Evolutionary conservation across 257 asterid species (phyloP), one percentile per base, ranked within the genome.

Genomic region (Echites panduratus): DNA sequence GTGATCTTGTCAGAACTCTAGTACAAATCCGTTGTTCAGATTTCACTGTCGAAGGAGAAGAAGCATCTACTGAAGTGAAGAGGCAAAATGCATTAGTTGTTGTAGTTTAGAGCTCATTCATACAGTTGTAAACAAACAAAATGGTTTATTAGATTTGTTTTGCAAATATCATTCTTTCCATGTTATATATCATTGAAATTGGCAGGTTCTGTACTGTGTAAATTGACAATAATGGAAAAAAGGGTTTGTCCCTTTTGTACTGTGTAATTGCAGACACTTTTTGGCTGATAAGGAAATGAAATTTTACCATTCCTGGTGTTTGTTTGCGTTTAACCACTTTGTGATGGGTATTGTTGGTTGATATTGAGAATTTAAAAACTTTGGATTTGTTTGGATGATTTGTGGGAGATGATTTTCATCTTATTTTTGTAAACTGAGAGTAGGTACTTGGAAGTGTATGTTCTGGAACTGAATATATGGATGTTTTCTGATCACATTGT

Each of bases 21-120:
- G 78, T 95, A 56, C 95, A 88, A 76, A 90, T 89, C 50, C 98
- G 96, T 61, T 92, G 99, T 84, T 83, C 89, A 72, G 98, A 94
- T 47, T 77, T 78, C 58, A 75, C 95, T 50, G 79, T 82, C 32
- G 98, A 91, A 79, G 98, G 98, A 70, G 97, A 84, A 80, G 98
- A 94, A 88, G 93, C 83, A 53, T 86, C 98, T 52, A 88, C 96
- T 70, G 99, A 92, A 85, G 93, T 79, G 67, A 95, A 90, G 80
- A 79, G 99, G 76, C 92, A 90, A 56, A 95, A 87, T 79, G 85
- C 97, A 19, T 78, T 95, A 70, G 92, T 88, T 70, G 97, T n/a
- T n/a, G n/a, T n/a, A n/a, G n/a, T n/a, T n/a, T n/a, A n/a, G n/a
- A n/a, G n/a, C n/a, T n/a, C n/a, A n/a, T n/a, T n/a, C n/a, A n/a